phyloP scores from a whole-genome alignment of 371 early-diverging fungal genomes.

The Apophysomyces ossiformis region DNA sequence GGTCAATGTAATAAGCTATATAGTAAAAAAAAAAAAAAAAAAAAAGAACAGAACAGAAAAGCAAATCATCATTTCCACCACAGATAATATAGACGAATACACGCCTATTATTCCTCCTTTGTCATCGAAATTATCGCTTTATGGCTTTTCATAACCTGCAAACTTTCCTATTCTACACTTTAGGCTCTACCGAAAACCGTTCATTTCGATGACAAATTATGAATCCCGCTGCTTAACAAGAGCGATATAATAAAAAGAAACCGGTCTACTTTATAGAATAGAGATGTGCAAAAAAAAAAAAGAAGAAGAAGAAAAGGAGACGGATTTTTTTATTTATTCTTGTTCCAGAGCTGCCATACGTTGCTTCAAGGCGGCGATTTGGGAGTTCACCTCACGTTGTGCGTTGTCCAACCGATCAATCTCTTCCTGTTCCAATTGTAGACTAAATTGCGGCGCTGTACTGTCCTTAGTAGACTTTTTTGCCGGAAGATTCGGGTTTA shows the following conservation, averaged over 20 bases:
- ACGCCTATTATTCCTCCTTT: too few species aligned
- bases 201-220: too few species aligned
- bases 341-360: conserved; percentile 54
- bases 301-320: neutral
- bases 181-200: too few species aligned
- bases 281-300: neutral
- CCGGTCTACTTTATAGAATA: too few species aligned
- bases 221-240: too few species aligned
- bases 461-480: conserved; percentile 39
- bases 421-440: conserved; percentile 71
- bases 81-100: too few species aligned
- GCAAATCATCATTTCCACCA: too few species aligned
- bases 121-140: too few species aligned
- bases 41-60: neutral
- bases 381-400: conserved; percentile 63
- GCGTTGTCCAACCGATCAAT: conserved; percentile 62
- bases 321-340: conserved; percentile 31
- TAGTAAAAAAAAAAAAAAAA: neutral
- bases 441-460: conserved; percentile 51
- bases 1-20: conserved; percentile 19
- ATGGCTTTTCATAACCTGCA: too few species aligned
- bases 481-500: conserved; percentile 41
- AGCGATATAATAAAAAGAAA: too few species aligned
- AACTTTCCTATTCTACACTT: neutral
- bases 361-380: conserved; percentile 60